These are phyloP conservation scores for Podila minutissima DNA, from an alignment of 192 early-diverging fungal genomes.

Conservation along the genomic window DNA sequence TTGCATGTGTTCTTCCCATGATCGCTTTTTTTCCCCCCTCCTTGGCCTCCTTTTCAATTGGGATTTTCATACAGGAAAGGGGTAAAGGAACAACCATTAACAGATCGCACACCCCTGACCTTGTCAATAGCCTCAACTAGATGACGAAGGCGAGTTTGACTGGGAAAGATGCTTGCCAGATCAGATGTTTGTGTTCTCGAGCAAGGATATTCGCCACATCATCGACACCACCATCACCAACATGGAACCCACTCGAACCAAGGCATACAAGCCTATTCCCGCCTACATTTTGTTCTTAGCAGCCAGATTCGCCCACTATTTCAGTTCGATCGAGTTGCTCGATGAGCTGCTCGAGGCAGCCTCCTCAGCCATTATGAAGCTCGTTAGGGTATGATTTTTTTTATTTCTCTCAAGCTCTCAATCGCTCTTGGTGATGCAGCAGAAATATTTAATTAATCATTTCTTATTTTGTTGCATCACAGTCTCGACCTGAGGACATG, in stretches of 20 bases:
- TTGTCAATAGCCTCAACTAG: constrained; percentile 41
- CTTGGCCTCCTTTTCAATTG: not conserved
- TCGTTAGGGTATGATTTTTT: constrained; percentile 56
- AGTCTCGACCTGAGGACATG: constrained; percentile 64
- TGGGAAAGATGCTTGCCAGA: constrained; percentile 86
- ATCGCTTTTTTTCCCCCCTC: not conserved
- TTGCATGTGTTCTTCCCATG: constrained; percentile 6
- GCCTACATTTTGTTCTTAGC: constrained; percentile 91
- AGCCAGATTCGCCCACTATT: constrained; percentile 90
- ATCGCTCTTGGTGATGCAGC: not conserved
- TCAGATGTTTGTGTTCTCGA: constrained; percentile 97
- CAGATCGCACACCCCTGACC: not conserved
- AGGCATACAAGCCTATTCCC: constrained; percentile 72
- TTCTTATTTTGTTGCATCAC: not conserved
- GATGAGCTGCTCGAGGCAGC: constrained; percentile 71
- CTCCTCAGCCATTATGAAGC: constrained; percentile 65
- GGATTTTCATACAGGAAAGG: not conserved
- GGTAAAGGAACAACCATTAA: not conserved
- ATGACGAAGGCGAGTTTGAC: constrained; percentile 68
- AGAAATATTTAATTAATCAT: not conserved
- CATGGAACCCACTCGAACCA: constrained; percentile 69
- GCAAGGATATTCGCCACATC: constrained; percentile 74
- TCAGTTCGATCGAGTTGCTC: constrained; percentile 75
- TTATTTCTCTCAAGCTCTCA: not conserved
- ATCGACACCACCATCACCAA: constrained; percentile 76